phyloP scores from a whole-genome alignment of 164 flowering plant genomes.

The Piper betle region DNA sequence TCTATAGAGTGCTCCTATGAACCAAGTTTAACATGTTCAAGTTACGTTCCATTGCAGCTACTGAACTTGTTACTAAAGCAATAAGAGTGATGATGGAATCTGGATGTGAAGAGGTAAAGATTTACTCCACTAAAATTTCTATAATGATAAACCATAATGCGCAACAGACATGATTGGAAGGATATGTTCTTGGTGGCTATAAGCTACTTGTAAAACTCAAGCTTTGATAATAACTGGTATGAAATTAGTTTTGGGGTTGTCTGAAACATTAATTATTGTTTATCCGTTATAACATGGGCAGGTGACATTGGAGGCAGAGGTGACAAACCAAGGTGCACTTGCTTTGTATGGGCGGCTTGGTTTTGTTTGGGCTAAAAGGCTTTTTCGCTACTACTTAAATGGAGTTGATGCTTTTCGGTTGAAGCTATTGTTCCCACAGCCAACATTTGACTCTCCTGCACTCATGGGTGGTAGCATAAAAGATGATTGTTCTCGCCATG shows the following conservation, averaged over 20 bases:
- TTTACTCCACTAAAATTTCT: background rate
- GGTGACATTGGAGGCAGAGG: conserved; percentile 99
- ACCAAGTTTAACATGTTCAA: background rate
- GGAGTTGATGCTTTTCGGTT: conserved; percentile 96
- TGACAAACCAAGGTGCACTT: conserved; percentile 94
- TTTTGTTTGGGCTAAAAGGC: conserved; percentile 91
- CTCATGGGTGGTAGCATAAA: background rate
- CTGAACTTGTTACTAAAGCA: conserved; percentile 82
- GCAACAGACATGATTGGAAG: too few species aligned
- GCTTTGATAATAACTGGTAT: background rate
- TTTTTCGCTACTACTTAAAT: conserved; percentile 87
- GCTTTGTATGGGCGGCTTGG: conserved; percentile 95
- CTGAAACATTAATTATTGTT: background rate
- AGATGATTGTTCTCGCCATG: conserved; percentile 2
- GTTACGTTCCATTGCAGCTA: conserved; percentile 46
- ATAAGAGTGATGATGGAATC: conserved; percentile 92
- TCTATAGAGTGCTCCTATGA: background rate
- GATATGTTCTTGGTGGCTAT: background rate
- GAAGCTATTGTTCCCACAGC: conserved; percentile 70
- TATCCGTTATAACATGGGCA: conserved; percentile 7
- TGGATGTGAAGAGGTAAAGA: conserved; percentile 90
- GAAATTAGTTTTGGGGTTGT: background rate
- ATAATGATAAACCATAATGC: background rate
- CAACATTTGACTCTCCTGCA: conserved; percentile 18
- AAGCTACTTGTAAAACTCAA: background rate